A percentile compares a stretch with the other conserved stretches of the same genome.
These are phyloP conservation scores for Sextonia rubra DNA, from an alignment of 164 flowering plant species.

Conservation along the genomic window DNA sequence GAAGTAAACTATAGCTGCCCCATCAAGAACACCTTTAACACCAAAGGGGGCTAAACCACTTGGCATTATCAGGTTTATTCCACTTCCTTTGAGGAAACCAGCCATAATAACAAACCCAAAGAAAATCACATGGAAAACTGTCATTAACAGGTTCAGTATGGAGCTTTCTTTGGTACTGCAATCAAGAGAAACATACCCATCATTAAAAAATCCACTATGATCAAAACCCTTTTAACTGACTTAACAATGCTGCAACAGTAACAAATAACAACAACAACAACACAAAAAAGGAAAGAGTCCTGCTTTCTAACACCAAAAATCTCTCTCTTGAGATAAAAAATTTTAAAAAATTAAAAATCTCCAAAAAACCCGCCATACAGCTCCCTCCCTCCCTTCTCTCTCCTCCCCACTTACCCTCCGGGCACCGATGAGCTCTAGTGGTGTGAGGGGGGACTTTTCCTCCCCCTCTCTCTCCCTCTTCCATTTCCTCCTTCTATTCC, in stretches of 20 bases:
- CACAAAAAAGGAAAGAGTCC: too few relatives aligned
- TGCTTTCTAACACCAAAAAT: too few relatives aligned
- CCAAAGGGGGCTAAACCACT: slow-evolving; percentile 66
- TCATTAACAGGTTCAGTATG: slow-evolving; percentile 66
- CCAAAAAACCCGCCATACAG: too few relatives aligned
- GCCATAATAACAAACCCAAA: slow-evolving; percentile 61
- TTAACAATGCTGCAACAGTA: background rate
- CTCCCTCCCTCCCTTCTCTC: too few relatives aligned
- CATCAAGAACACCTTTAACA: slow-evolving; percentile 54
- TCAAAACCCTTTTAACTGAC: background rate
- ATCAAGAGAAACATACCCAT: slow-evolving; percentile 7
- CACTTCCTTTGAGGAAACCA: slow-evolving; percentile 62
- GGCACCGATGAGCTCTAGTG: too few relatives aligned
- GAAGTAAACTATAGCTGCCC: slow-evolving; percentile 69
- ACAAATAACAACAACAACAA: too few relatives aligned
- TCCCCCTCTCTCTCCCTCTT: too few relatives aligned
- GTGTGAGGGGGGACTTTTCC: too few relatives aligned
- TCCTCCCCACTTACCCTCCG: too few relatives aligned
- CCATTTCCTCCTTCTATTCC: too few relatives aligned
- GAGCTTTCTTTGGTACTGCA: slow-evolving; percentile 95
- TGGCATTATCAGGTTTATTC: slow-evolving; percentile 50
- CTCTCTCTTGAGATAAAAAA: too few relatives aligned
- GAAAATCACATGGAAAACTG: slow-evolving; percentile 70
- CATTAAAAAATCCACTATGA: background rate
- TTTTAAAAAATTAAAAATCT: too few relatives aligned